Evolutionary conservation across 345 rosid genomes (phyloP), one percentile per base, ranked within the genome.

Genomic region (Bruguiera gymnorhiza): DNA sequence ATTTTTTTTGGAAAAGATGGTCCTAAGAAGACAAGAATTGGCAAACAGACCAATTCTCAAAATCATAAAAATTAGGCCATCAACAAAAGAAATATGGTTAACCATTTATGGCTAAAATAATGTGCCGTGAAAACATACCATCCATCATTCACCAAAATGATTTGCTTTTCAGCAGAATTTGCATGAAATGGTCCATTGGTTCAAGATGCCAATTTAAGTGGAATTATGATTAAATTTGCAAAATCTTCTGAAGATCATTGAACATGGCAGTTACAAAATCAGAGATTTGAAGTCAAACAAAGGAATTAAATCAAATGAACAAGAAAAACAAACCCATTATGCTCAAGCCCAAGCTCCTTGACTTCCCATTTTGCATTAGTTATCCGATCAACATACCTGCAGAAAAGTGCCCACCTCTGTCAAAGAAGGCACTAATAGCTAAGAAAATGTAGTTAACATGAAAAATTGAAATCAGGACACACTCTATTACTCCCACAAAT

Each of bases 331-430:
- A 74, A 96, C 98, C 99, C 98, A 76, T 96, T 96, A 67, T 96
- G 99, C 81, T 96, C 99, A 60, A 96, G 78, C 50, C 99, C 99
- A 26, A 96, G 87, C 83, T 96, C 99, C 83, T 87, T 96, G 62
- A 92, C 76, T 81, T 96, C 99, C 99, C 99, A 96, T 80, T 89
- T 96, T 29, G 95, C 89, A 76, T 85, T 86, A 72, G 97, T 88
- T 77, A 96, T 84, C 65, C 97, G 88, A 80, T 96, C 99, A 16
- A 85, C 91, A 78, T 92, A 96, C 79, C 98, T 96, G 86, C 70
- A 76, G 75, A 80, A 69, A 29, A 51, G 32, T 68, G 53, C 58
- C 52, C 67, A 30, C 5, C 46, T 13, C 16, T 29, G 60, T 26
- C 19, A 55, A 48, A 31, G 36, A 61, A 6, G 29, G 56, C 39